Evolutionary conservation across 768 basidiomycete species (phyloP), one percentile per base, ranked within the genome.

Genomic region (Tricholoma bakamatsutake): DNA sequence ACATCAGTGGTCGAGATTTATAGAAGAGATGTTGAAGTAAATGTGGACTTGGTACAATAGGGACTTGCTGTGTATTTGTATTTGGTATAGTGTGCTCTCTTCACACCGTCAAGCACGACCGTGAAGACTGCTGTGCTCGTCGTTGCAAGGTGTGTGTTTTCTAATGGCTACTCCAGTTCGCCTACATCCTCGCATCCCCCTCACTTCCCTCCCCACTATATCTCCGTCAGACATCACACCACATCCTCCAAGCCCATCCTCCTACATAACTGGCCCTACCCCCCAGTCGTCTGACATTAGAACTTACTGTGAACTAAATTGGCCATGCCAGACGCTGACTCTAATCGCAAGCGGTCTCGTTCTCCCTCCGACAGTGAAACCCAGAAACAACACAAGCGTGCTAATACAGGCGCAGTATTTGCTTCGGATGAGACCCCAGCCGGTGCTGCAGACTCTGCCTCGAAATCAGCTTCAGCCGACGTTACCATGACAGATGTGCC

Each of bases 291-390:
- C 60, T 68, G 56, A 63, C 61, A 54, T 66, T 64, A 47, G 59
- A 66, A 66, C 62, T 47, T 61, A 62, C 60, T 66, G 53, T 73
- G 70, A 71, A 74, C 78, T 84, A 67, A 81, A 79, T 80, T 79
- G 79, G 82, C 79, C 72, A 90, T 89, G 88, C 84, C 86, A 89
- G 88, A 90, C 80, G 80, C 82, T 78, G 88, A 90, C 77, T 78
- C 80, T 62, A 88, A 78, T 70, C 87, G 89, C 74, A 92, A 92
- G 74, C 82, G 90, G 66, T 92, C 90, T 63, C 90, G 90, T 68
- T 92, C 90, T 52, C 85, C 88, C 57, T 90, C 88, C 67, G 87
- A 89, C 75, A 80, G 76, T 69, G 89, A 90, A 66, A 79, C 85
- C 66, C 84, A 84, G 67, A 90, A 91, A 75, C 80, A 82, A 62